phyloP scores from a whole-genome alignment of 495 filamentous ascomycete species.

The Daldinia loculata region DNA sequence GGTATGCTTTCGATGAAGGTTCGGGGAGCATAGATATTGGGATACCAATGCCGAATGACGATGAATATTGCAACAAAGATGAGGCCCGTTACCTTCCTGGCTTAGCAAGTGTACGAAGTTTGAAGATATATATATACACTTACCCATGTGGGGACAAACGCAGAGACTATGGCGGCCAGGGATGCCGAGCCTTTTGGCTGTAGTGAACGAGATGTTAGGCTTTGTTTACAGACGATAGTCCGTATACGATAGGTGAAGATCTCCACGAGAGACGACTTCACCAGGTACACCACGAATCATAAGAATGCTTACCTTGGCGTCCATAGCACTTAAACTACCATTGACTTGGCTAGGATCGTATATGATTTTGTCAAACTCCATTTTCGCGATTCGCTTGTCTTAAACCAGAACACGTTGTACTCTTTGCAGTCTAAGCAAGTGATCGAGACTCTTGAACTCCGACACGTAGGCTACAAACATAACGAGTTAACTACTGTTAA shows the following conservation, averaged over 20 bases:
- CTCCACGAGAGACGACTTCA: not conserved
- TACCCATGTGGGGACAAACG: slow-evolving; percentile 45
- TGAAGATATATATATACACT: slow-evolving; percentile 15
- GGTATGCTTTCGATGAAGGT: slow-evolving; percentile 43
- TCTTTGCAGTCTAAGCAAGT: not conserved
- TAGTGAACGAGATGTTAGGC: slow-evolving; percentile 18
- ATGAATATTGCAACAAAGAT: slow-evolving; percentile 43
- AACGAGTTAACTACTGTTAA: not conserved
- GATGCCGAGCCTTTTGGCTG: slow-evolving; percentile 45
- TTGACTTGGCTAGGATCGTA: not conserved
- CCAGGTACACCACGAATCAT: not conserved
- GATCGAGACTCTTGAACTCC: not conserved
- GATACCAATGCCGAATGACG: slow-evolving; percentile 39
- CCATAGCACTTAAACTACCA: not conserved
- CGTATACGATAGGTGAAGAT: not conserved
- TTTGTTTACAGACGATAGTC: not conserved
- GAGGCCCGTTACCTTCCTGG: slow-evolving; percentile 29
- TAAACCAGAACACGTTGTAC: not conserved
- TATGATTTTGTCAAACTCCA: not conserved
- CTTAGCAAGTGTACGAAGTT: slow-evolving; percentile 17
- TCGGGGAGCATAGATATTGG: slow-evolving; percentile 43
- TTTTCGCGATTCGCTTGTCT: not conserved
- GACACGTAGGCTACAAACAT: not conserved
- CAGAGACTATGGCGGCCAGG: slow-evolving; percentile 39
- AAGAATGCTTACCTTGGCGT: not conserved